These are phyloP conservation scores for Graphilbum sp. DNA, from an alignment of 2,329 filamentous ascomycete species.

Conservation along the genomic window DNA sequence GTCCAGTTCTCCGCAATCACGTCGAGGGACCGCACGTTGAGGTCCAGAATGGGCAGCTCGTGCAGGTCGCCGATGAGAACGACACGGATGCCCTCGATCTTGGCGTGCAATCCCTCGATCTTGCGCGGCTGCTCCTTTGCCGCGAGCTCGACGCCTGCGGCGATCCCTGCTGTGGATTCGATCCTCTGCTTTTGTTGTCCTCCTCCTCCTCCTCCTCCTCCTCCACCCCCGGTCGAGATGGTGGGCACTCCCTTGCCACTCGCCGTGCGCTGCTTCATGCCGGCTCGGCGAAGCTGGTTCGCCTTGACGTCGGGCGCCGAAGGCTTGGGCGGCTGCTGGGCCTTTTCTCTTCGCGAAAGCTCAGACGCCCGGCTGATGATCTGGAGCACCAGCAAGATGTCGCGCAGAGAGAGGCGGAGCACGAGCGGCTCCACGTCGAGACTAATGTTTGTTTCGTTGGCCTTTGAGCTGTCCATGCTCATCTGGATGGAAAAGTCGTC, in stretches of 20 bases:
- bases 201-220: background rate
- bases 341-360: constrained; percentile 48
- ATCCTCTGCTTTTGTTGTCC: background rate
- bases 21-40: constrained; percentile 81
- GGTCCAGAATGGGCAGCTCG: constrained; percentile 85
- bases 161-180: background rate
- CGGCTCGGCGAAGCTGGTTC: constrained; percentile 32
- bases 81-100: constrained; percentile 74
- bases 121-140: constrained; percentile 19
- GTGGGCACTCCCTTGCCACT: constrained; percentile 41
- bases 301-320: constrained; percentile 36
- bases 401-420: constrained; percentile 73
- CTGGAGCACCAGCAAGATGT: constrained; percentile 86
- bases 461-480: constrained; percentile 57
- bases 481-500: constrained; percentile 91
- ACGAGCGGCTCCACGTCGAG: constrained; percentile 85
- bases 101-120: constrained; percentile 68
- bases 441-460: constrained; percentile 59
- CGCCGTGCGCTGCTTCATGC: constrained; percentile 37
- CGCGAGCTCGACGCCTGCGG: constrained; percentile 5
- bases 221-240: constrained; percentile 21
- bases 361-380: constrained; percentile 85
- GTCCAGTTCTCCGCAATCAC: constrained; percentile 85
- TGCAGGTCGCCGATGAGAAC: constrained; percentile 92
- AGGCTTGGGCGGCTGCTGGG: constrained; percentile 22